Evolutionary conservation across 23 red algal species (phyloP).

Genomic region (Gracilaria gracilis): DNA sequence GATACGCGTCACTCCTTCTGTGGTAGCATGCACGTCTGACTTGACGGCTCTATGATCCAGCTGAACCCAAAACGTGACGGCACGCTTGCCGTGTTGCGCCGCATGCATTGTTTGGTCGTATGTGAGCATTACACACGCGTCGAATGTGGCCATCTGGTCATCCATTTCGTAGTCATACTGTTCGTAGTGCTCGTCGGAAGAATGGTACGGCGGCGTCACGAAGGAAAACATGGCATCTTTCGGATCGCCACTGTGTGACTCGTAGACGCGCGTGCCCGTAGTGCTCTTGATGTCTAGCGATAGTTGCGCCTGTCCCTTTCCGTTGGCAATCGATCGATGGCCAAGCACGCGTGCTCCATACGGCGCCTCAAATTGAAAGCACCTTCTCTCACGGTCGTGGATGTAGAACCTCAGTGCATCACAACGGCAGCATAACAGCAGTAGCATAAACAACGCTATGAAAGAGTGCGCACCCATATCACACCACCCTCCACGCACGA

Average conservation of each 20-base stretch:
- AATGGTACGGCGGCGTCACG: constrained; percentile 8
- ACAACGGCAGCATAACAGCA: not conserved
- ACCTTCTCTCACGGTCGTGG: constrained; percentile 48
- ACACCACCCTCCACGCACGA: not conserved
- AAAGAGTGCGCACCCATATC: not conserved
- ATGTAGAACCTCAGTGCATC: constrained; percentile 53
- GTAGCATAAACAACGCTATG: not conserved
- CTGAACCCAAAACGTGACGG: constrained; percentile 44
- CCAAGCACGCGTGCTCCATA: constrained; percentile 23
- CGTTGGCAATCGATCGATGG: constrained; percentile 27
- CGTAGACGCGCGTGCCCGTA: constrained; percentile 11
- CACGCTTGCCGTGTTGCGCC: not conserved
- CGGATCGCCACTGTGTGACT: constrained; percentile 33
- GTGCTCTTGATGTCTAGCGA: constrained; percentile 11
- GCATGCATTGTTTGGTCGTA: constrained; percentile 23
- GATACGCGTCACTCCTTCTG: not conserved
- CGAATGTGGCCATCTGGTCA: constrained; percentile 1
- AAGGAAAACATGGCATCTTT: constrained; percentile 46
- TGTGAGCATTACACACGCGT: constrained; percentile 40
- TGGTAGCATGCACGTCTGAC: not conserved
- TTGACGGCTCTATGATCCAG: constrained; percentile 11
- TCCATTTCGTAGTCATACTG: constrained; percentile 58
- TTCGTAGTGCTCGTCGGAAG: not conserved
- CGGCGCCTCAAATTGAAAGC: constrained; percentile 45
- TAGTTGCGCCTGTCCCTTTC: constrained; percentile 42